Evolutionary conservation across 2,329 filamentous ascomycete species (phyloP).

Genomic region (Daldinia sp.): DNA sequence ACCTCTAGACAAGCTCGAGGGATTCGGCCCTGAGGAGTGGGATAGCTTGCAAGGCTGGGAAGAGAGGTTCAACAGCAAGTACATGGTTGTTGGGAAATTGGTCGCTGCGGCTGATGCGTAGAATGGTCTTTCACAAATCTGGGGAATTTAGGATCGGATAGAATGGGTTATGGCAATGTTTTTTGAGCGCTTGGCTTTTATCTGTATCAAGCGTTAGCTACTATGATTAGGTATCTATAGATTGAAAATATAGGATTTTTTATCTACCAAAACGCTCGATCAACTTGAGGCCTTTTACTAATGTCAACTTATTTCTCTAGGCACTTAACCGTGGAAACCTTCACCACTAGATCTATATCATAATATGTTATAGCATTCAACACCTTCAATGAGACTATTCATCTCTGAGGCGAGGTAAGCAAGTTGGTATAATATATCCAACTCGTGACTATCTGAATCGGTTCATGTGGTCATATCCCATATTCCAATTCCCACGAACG

Average conservation of each 20-base stretch:
- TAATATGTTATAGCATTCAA: neutral
- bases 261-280: neutral
- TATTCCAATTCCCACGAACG: neutral
- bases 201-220: neutral
- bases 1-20: constrained; percentile 80
- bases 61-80: constrained; percentile 92
- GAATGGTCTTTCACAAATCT: neutral
- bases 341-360: neutral
- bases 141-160: neutral
- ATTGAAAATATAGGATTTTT: neutral
- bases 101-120: constrained; percentile 61
- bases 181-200: neutral
- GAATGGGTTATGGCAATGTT: constrained; percentile 6
- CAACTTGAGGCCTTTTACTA: neutral
- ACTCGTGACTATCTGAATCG: neutral
- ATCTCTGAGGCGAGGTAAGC: too few species aligned
- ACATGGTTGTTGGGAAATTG: constrained; percentile 90
- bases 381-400: neutral
- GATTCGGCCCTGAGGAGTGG: constrained; percentile 78
- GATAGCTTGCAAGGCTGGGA: constrained; percentile 93
- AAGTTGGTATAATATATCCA: neutral
- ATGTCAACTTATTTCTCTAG: neutral
- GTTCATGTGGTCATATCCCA: neutral
- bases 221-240: neutral
- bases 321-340: neutral